A percentile compares a stretch with the other conserved stretches of the same genome.
Conservation (phyloP, 495 filamentous ascomycete genomes). For the Podospora comata region DNA sequence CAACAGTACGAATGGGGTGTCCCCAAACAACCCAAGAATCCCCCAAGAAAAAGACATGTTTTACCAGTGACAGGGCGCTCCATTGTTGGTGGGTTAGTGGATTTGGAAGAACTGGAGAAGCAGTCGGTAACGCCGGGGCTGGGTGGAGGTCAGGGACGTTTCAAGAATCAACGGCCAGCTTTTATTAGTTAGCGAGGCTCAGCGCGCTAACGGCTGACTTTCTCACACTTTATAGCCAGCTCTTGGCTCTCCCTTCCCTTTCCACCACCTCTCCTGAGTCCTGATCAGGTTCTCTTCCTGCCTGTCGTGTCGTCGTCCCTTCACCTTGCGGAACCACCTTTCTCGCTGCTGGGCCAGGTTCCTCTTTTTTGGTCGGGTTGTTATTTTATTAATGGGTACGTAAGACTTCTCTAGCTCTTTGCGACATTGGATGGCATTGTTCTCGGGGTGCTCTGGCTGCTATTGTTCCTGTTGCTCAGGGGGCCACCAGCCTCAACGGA, state of each 20-base stretch:
- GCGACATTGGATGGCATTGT: conserved; percentile 8
- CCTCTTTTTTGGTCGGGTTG: conserved; percentile 6
- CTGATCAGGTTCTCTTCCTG: conserved; percentile 5
- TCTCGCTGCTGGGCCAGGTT: conserved; percentile 12
- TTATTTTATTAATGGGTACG: conserved; percentile 11
- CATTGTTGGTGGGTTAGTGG: background rate
- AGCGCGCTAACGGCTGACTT: conserved; percentile 4
- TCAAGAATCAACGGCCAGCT: conserved; percentile 1
- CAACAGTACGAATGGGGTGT: too few species aligned
- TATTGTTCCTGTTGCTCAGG: background rate
- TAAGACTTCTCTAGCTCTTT: conserved; percentile 5
- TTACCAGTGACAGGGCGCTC: background rate
- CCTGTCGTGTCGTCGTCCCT: conserved; percentile 5
- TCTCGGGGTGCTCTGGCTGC: conserved; percentile 3
- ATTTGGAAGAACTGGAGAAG: background rate
- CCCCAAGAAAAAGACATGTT: background rate
- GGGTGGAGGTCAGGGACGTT: conserved; percentile 2
- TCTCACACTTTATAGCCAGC: background rate
- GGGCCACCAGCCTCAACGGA: background rate
- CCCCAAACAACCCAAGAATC: background rate
- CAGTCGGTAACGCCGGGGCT: background rate
- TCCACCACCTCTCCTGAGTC: background rate
- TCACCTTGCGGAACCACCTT: background rate
- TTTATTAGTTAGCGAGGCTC: conserved; percentile 5
- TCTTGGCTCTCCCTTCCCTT: conserved; percentile 3